Conservation (phyloP, 1,139 yeast genomes). For the Petasospora rhodanensis region DNA sequence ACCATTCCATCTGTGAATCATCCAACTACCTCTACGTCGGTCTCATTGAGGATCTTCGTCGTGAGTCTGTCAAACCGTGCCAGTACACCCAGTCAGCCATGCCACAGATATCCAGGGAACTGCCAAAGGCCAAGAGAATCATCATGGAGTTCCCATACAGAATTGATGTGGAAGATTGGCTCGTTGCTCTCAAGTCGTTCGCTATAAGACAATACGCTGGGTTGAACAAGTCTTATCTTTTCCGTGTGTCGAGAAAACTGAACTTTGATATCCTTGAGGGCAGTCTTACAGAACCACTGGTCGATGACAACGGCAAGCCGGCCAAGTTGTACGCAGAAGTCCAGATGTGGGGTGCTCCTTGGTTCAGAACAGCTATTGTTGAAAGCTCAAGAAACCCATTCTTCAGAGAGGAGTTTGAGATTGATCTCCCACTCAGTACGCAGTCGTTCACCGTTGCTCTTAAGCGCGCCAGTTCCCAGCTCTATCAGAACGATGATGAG, state of each 20-base stretch:
- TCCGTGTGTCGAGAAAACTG: slow-evolving; percentile 54
- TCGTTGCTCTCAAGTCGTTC: slow-evolving; percentile 65
- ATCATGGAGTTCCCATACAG: slow-evolving; percentile 62
- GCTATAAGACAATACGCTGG: slow-evolving; percentile 56
- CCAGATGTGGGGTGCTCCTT: slow-evolving; percentile 60
- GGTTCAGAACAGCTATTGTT: slow-evolving; percentile 67
- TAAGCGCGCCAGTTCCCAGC: slow-evolving; percentile 32
- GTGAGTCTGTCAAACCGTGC: slow-evolving; percentile 10
- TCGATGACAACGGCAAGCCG: slow-evolving; percentile 16
- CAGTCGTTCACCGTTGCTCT: slow-evolving; percentile 49
- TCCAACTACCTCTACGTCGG: slow-evolving; percentile 58
- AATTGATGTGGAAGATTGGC: slow-evolving; percentile 81
- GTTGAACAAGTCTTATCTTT: slow-evolving; percentile 29
- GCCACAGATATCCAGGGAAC: slow-evolving; percentile 11
- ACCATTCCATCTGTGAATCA: slow-evolving; percentile 62
- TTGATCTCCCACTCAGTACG: slow-evolving; percentile 53
- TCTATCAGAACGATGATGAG: slow-evolving; percentile 25
- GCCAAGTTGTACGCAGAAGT: slow-evolving; percentile 57
- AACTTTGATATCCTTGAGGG: slow-evolving; percentile 59
- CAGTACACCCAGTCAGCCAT: slow-evolving; percentile 1
- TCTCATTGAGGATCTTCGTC: slow-evolving; percentile 47
- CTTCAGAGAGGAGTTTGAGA: slow-evolving; percentile 64
- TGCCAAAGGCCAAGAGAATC: slow-evolving; percentile 30
- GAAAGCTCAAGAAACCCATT: slow-evolving; percentile 48
- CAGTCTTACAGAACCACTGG: too few species aligned